Evolutionary conservation across 2,329 filamentous ascomycete species (phyloP).

Genomic region (Clarireedia hainanense): DNA sequence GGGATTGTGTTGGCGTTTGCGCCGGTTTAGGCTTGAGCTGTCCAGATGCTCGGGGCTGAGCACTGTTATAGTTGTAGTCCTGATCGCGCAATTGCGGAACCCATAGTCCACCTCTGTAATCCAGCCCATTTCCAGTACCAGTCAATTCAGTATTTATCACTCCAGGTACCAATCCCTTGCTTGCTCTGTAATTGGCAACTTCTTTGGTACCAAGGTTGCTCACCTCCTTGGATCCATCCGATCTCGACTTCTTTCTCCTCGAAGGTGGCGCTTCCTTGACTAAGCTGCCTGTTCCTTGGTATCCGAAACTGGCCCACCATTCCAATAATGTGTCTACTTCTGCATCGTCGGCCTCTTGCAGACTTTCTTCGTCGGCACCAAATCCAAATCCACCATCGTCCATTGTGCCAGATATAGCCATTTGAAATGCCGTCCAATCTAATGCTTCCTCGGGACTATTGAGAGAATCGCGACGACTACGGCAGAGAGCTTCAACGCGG

Average conservation of each 20-base stretch:
- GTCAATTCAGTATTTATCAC: neutral
- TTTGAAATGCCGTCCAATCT: conserved; percentile 59
- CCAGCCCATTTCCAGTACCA: neutral
- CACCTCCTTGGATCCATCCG: neutral
- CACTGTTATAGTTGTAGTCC: neutral
- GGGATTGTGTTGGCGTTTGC: neutral
- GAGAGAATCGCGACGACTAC: conserved; percentile 28
- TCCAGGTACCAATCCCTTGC: neutral
- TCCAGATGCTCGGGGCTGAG: neutral
- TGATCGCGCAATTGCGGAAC: neutral
- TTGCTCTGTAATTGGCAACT: neutral
- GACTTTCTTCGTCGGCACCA: conserved; percentile 9
- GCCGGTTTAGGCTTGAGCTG: neutral
- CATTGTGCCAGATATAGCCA: conserved; percentile 52
- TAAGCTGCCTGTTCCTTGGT: conserved; percentile 14
- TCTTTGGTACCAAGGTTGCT: neutral
- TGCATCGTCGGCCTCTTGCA: conserved; percentile 15
- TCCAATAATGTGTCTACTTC: conserved; percentile 17
- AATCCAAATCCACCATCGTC: conserved; percentile 35
- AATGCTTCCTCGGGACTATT: conserved; percentile 39
- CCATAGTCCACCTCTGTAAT: neutral
- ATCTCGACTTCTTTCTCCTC: conserved; percentile 1
- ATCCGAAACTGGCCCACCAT: conserved; percentile 21
- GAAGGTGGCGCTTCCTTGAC: conserved; percentile 6
- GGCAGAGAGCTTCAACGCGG: conserved; percentile 38